Base-by-base conservation (phyloP, 1,284 basidiomycete genomes). In the Pseudozyma thailandica region DNA sequence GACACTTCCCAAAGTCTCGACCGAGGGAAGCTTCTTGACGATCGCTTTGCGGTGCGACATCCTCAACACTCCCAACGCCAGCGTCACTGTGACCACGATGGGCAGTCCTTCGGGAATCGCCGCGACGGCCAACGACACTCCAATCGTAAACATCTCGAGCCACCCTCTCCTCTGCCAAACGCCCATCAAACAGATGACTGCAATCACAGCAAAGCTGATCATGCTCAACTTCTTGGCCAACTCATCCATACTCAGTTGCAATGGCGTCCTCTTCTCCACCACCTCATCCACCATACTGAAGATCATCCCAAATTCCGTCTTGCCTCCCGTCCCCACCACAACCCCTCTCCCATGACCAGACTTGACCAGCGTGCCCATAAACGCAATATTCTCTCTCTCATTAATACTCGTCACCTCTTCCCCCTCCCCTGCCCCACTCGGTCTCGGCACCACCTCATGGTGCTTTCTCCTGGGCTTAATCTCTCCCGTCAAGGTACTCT, bases 261-360 rank as follows among this genome's bases (percentile, higher is more conserved):
- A 85, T 0, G 94, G 95, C 4, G 95, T 98, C 43, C 93, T 89
- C 80, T 91, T 91, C 84, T 97, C 94, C 69, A 94, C 91, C 39
- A 96, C 91, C 79, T 96, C 92, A 84, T 98, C 93, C 91, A 98
- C 94, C 93, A 98, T 96, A 20, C 90, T 89, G 83, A 98, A 98
- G 72, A 98, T 93, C 60, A 94, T 90, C 18, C 95, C 95, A 83
- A 98, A 96, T 81, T 98, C 95, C 2, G 93, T 95, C 62, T 90
- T 88, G 5, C 88, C 86, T 3, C 95, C 95, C 0, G 91, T 98
- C 3, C 91, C 93, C 64, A 98, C 90, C 2, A 96, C 93, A 37
- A 98, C 86, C 2, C 94, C 95, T 31, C 87, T 86, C 0, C 93
- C 95, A 66, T 92, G 86, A 4, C 94, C 94, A 79, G 90, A 93